Base-by-base conservation (phyloP, 2,329 filamentous ascomycete species). In the Colletotrichum agaves region DNA sequence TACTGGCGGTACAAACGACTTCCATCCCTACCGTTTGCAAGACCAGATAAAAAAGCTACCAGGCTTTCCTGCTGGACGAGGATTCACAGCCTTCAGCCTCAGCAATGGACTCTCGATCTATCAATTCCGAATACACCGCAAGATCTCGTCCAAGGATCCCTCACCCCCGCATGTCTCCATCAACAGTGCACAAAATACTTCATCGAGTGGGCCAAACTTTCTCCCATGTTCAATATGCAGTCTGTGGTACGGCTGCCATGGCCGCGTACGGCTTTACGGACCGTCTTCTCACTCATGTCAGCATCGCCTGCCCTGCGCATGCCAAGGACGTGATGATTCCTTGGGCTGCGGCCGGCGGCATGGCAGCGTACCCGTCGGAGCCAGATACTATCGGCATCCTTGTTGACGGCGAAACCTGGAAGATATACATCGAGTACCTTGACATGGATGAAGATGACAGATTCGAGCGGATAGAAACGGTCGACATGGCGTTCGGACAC, bases 231-330 rank as follows among this genome's bases (percentile, higher is more conserved):
- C 80, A 77, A 19, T 86, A 85, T 72, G 80, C 80, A 11, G 78
- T 87, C 46, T 79, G 76, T 70, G 85, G 85, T 21, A 75, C 78
- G 21, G 78, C 78, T 0, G 83, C 83, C 12, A 76, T 87, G 67
- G 72, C 76, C 3, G 78, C 81, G 52, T 82, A 84, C 75, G 84
- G 83, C 52, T 80, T 77, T 67, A 57, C 71, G 4, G 68, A 64
- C 7, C 73, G 76, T 6, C 62, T 49, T 5, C 77, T 78, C 0
- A 69, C 70, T 5, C 73, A 78, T 50, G 70, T 86, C 17, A 80
- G 74, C 46, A 75, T 87, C 60, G 50, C 83, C 19, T 84, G 81
- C 67, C 80, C 82, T 0, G 65, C 70, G 5, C 69, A 77, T 12
- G 76, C 76, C 5, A 74, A 71, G 13, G 74, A 79, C 13, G 78